Base-by-base conservation (phyloP, 2,329 filamentous ascomycete genomes). In the Sodiomyces alkalinus region DNA sequence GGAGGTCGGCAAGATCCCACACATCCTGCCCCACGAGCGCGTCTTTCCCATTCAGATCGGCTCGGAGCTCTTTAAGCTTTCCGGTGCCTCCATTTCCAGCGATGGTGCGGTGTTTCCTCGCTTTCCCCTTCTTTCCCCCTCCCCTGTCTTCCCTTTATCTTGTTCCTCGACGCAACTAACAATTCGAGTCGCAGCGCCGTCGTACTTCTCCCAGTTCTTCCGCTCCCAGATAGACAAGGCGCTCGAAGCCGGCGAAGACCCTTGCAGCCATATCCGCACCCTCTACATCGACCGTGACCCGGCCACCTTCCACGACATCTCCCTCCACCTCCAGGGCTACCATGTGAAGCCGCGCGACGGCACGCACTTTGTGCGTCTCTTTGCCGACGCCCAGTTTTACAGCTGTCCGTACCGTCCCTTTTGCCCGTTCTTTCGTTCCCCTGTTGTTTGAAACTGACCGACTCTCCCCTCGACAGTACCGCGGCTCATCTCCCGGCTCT, bases 281-380 rank as follows among this genome's bases (percentile, higher is more conserved):
- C 63, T 96, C 6, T 94, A 94, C 55, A 94, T 96, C 45, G 87
- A 96, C 52, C 78, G 87, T 35, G 87, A 96, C 52, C 86, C 87
- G 0, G 63, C 64, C 10, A 94, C 85, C 0, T 96, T 96, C 50
- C 68, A 66, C 43, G 83, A 94, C 46, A 94, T 96, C 38, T 79
- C 80, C 20, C 64, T 86, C 31, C 86, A 96, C 59, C 62, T 96
- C 14, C 86, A 93, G 58, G 82, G 87, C 25, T 96, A 96, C 51
- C 79, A 92, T 55, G 68, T 94, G 34, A 64, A 68, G 31, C 86
- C 87, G 3, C 69, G 71, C 36, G 79, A 93, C 54, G 80, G 80
- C 28, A 70, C 74, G 30, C 82, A 94, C 52, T 94, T 87, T 51
- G 86, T 94, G 41, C 83, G 80, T 33, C 61, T 96, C 17, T 94